phyloP scores from a whole-genome alignment of 331 rosid genomes.

The Malus hybrid region DNA sequence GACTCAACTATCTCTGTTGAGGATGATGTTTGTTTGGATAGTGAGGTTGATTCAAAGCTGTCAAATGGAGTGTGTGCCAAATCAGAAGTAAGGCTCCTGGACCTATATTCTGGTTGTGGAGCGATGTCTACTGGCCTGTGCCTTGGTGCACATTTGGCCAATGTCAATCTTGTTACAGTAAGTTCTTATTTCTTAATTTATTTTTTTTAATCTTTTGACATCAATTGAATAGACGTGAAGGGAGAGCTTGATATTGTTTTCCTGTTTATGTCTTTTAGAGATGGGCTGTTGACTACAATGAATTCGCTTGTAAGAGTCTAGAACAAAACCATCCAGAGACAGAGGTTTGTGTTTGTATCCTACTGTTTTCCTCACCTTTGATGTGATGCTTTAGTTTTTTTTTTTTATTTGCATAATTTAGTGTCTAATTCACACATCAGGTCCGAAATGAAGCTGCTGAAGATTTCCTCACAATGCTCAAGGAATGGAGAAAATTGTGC shows the following conservation, averaged over 20 bases:
- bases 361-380: not conserved
- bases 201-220: not conserved
- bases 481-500: conserved; percentile 59
- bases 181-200: not conserved
- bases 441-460: conserved; percentile 70
- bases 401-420: not conserved
- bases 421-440: conserved; percentile 18
- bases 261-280: conserved; percentile 21
- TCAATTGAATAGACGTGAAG: not conserved
- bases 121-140: conserved; percentile 87
- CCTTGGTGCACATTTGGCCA: conserved; percentile 46
- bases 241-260: no score
- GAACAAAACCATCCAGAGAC: conserved; percentile 64
- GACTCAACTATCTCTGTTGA: conserved; percentile 56
- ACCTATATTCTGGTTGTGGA: conserved; percentile 76
- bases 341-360: conserved; percentile 26
- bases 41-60: conserved; percentile 25
- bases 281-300: conserved; percentile 71
- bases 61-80: conserved; percentile 19
- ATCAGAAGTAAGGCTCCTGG: conserved; percentile 39
- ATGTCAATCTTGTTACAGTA: conserved; percentile 63
- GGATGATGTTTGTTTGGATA: conserved; percentile 21
- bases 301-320: conserved; percentile 47
- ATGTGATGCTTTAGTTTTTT: not conserved
- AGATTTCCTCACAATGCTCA: conserved; percentile 40